phyloP scores from a whole-genome alignment of 352 stramenopile species.

The Phytophthora ohioensis region DNA sequence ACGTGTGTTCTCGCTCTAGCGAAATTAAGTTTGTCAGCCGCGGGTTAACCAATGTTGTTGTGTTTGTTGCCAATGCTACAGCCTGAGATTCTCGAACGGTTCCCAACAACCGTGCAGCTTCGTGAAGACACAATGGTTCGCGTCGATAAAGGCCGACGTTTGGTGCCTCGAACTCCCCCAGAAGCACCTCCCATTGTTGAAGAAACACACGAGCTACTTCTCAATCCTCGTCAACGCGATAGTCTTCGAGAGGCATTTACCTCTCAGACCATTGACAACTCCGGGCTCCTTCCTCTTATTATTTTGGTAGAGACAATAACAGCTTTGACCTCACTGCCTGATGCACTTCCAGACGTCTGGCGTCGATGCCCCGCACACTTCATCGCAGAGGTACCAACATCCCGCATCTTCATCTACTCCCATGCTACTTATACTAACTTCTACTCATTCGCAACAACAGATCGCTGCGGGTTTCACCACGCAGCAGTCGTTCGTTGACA shows the following conservation, averaged over 20 bases:
- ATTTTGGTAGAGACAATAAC: conserved; percentile 47
- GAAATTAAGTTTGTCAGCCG: background rate
- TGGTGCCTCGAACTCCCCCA: conserved; percentile 41
- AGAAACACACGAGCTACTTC: conserved; percentile 45
- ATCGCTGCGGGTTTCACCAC: conserved; percentile 47
- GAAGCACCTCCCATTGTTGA: conserved; percentile 56
- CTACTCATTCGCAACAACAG: conserved; percentile 26
- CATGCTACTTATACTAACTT: background rate
- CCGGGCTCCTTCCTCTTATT: conserved; percentile 35
- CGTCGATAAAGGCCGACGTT: conserved; percentile 45
- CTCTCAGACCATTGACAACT: conserved; percentile 24
- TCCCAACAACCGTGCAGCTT: conserved; percentile 63
- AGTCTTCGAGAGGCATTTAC: conserved; percentile 36
- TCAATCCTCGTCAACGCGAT: conserved; percentile 57
- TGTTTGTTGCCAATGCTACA: conserved; percentile 30
- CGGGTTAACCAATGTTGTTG: conserved; percentile 3
- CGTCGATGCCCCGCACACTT: conserved; percentile 45
- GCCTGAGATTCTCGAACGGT: conserved; percentile 63
- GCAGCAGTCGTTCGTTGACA: conserved; percentile 44
- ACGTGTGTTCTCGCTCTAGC: conserved; percentile 20
- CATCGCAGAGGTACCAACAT: conserved; percentile 54
- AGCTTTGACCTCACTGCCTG: conserved; percentile 38
- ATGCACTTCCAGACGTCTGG: conserved; percentile 58
- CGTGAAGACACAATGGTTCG: conserved; percentile 62
- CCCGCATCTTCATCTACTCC: background rate